Base-by-base conservation (phyloP, 768 basidiomycete species). In the Lentinula boryana region DNA sequence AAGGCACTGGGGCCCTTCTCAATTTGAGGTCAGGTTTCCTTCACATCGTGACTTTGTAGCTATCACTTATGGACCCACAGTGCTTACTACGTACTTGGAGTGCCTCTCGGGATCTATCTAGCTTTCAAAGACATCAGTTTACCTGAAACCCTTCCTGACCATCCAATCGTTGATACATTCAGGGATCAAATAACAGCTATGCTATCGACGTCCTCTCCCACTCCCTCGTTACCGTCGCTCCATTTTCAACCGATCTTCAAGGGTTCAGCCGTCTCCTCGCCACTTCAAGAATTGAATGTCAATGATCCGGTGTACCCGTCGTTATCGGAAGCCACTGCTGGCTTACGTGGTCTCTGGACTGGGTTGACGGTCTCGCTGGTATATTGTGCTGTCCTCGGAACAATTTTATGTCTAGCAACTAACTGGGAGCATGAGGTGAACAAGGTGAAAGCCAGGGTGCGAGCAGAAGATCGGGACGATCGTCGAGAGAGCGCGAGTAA, bases 101-200 rank as follows among this genome's bases (percentile, higher is more conserved):
- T 89, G n/a, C 87, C 87, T 0, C 71, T 84, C 46, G 88, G 84
- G 16, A 67, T 87, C 58, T 83, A 78, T 68, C 79, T 88, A 5
- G 72, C 84, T 13, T 86, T 87, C 70, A 70, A 71, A 57, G 62
- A 58, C 23, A 21, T 46, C 16, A 49, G 49, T 16, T 27, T 58
- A 4, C 57, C 57, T 5, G 44, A 48, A 33, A 43, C 54, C 5
- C 27, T 56, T 7, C 54, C 54, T 27, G 40, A 56, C 21, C 54
- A 56, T n/a, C 40, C 54, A n/a, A n/a, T n/a, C n/a, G n/a, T n/a
- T 10, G 23, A 41, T 43, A 41, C 53, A 38, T 13, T 56, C 38
- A 16, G 21, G 21, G 43, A 9, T 5, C 54, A 43, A 23, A 16
- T 43, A 9, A 43, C 40, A 8, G 32, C 54, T 18, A 38, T 56